Conservation (phyloP, 2,329 filamentous ascomycete species). For the Sarocladium brachiariae region DNA sequence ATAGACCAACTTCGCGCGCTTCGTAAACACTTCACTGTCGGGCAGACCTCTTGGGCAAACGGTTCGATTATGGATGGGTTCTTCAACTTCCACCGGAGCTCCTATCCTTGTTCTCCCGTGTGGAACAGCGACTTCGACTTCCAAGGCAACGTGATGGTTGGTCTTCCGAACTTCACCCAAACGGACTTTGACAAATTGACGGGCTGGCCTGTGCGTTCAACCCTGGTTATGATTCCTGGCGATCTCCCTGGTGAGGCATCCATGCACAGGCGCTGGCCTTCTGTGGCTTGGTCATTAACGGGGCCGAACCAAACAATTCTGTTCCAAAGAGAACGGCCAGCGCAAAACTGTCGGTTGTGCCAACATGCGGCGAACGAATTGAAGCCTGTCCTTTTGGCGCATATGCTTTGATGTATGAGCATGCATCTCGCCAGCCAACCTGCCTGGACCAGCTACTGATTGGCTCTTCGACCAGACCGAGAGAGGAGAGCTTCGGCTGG, state of each 20-base stretch:
- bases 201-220: background rate
- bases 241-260: conserved; percentile 6
- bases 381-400: background rate
- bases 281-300: background rate
- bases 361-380: background rate
- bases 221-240: background rate
- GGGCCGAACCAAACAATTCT: conserved; percentile 2
- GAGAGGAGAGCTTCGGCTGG: too few species aligned
- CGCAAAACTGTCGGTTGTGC: background rate
- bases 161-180: too few species aligned
- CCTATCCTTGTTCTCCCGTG: too few species aligned
- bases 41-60: background rate
- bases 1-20: background rate
- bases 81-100: too few species aligned
- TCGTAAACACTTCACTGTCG: too few species aligned
- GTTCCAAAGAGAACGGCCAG: background rate
- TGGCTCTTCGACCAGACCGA: background rate
- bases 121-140: too few species aligned
- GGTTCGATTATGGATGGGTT: background rate
- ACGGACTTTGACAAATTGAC: background rate
- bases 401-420: background rate
- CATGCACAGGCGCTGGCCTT: background rate
- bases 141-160: too few species aligned
- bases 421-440: background rate
- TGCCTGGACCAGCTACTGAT: background rate